Percentiles rank a stretch among this genome's conserved stretches.
phyloP scores from a whole-genome alignment of 805 yeast species.

The Pichia membranifaciens region DNA sequence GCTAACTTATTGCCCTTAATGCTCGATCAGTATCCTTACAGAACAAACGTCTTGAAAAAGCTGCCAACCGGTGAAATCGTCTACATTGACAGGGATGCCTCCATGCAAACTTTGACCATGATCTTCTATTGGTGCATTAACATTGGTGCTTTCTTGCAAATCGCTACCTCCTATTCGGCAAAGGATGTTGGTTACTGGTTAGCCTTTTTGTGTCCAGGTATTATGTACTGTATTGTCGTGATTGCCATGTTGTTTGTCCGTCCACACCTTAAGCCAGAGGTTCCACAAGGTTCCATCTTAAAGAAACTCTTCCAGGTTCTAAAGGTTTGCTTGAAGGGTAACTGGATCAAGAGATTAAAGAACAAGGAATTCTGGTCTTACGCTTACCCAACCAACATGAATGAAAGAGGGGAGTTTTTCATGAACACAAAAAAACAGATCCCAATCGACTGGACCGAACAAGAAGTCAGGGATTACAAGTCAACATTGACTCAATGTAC shows the following conservation, averaged over 20 bases:
- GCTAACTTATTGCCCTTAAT: conserved; percentile 46
- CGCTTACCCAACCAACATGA: too few species aligned
- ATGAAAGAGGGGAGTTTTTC: too few species aligned
- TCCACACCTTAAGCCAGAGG: conserved; percentile 30
- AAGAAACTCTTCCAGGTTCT: conserved; percentile 38
- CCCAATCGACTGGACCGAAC: conserved; percentile 35
- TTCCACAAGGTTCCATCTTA: conserved; percentile 43
- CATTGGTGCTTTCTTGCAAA: conserved; percentile 47
- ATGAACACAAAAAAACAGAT: conserved; percentile 23
- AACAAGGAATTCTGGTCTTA: too few species aligned
- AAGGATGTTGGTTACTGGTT: conserved; percentile 50
- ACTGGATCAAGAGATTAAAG: too few species aligned
- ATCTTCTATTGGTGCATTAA: conserved; percentile 52
- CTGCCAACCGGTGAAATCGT: conserved; percentile 62
- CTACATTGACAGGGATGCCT: conserved; percentile 43
- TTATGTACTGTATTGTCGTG: conserved; percentile 50
- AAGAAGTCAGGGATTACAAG: conserved; percentile 42
- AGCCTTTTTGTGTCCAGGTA: conserved; percentile 49
- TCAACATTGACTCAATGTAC: conserved; percentile 39
- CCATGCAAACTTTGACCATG: conserved; percentile 36
- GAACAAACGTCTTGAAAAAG: conserved; percentile 52
- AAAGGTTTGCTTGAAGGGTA: conserved; percentile 20
- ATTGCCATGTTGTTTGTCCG: conserved; percentile 36
- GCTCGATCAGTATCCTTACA: conserved; percentile 59
- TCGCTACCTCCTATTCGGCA: conserved; percentile 47